Evolutionary conservation across 345 rosid genomes (phyloP).

Genomic region (Rhizophora mangle): DNA sequence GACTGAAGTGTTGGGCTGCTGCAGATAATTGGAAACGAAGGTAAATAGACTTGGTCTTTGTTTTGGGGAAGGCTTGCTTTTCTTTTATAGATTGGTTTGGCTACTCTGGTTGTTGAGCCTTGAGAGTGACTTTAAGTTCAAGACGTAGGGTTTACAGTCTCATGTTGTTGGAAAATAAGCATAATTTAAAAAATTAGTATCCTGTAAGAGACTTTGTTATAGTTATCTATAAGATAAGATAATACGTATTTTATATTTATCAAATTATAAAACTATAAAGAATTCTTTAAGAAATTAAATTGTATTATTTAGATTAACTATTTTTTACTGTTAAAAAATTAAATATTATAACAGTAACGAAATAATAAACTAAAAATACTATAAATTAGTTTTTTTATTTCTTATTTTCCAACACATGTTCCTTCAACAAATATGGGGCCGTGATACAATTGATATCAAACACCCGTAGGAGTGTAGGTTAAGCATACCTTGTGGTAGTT

Average conservation of each 20-base stretch:
- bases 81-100: not conserved
- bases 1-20: not conserved
- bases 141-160: conserved; percentile 7
- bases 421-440: too few species aligned
- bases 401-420: too few species aligned
- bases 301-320: too few species aligned
- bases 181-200: too few species aligned
- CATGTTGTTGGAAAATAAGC: not conserved
- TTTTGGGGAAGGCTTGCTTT: not conserved
- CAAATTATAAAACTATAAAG: too few species aligned
- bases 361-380: too few species aligned
- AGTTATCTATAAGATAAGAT: too few species aligned
- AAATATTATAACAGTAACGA: too few species aligned
- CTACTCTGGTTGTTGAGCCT: conserved; percentile 9
- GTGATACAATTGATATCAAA: not conserved
- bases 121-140: conserved; percentile 20
- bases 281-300: not conserved
- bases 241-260: too few species aligned
- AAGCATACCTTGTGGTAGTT: not conserved
- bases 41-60: conserved; percentile 1
- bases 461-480: not conserved
- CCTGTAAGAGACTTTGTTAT: too few species aligned
- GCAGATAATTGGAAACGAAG: not conserved
- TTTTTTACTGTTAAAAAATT: too few species aligned
- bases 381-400: not conserved